These are phyloP conservation scores for Alternaria metachromatica DNA, from an alignment of 2,329 filamentous ascomycete genomes.

Conservation along the genomic window DNA sequence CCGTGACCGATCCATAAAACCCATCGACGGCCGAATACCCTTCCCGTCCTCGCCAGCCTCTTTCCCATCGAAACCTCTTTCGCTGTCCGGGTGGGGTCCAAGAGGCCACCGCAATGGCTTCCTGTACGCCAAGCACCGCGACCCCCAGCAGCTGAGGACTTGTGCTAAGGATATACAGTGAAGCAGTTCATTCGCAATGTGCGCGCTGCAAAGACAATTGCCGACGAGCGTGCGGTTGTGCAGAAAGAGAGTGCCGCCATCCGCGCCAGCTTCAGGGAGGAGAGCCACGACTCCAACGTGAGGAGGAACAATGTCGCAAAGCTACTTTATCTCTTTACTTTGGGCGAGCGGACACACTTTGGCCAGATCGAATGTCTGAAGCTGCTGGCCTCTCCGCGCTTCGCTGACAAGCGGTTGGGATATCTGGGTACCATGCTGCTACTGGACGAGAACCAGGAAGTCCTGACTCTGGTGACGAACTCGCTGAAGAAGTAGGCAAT, in stretches of 20 bases:
- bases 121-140: slow-evolving; percentile 55
- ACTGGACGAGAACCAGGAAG: slow-evolving; percentile 97
- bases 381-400: slow-evolving; percentile 92
- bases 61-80: slow-evolving; percentile 19
- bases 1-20: slow-evolving; percentile 1
- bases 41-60: slow-evolving; percentile 3
- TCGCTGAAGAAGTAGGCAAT: slow-evolving; percentile 86
- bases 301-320: slow-evolving; percentile 99
- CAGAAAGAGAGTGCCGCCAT: slow-evolving; percentile 99
- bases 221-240: slow-evolving; percentile 96
- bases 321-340: slow-evolving; percentile 95
- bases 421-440: slow-evolving; percentile 96
- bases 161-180: slow-evolving; percentile 64
- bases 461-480: slow-evolving; percentile 95
- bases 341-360: slow-evolving; percentile 97
- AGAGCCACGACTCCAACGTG: slow-evolving; percentile 89
- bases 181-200: slow-evolving; percentile 99
- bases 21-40: not conserved
- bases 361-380: slow-evolving; percentile 99
- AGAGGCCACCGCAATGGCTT: slow-evolving; percentile 62
- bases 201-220: slow-evolving; percentile 97
- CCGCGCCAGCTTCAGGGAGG: slow-evolving; percentile 95
- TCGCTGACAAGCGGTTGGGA: slow-evolving; percentile 95
- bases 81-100: slow-evolving; percentile 55
- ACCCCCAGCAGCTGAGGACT: slow-evolving; percentile 22